Evolutionary conservation across 2,329 filamentous ascomycete species (phyloP).

Genomic region (Zasmidium angulare): DNA sequence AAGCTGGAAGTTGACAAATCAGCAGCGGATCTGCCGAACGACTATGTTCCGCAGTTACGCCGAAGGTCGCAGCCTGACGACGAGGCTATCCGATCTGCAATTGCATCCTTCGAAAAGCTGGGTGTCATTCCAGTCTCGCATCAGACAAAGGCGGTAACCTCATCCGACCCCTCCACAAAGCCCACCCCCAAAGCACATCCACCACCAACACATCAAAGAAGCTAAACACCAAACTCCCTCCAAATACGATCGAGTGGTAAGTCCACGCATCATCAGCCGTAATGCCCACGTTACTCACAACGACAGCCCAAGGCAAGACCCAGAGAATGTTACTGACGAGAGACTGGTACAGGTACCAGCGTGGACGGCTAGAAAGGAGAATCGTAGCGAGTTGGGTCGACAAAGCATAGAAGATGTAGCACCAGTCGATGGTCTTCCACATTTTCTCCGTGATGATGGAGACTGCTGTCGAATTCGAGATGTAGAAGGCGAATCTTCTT

Average conservation of each 20-base stretch:
- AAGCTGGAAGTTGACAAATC: background rate
- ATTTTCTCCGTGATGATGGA: constrained; percentile 63
- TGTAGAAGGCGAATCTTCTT: constrained; percentile 60
- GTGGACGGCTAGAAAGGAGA: constrained; percentile 62
- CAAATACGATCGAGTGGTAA: constrained; percentile 67
- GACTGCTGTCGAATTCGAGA: constrained; percentile 59
- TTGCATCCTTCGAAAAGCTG: too few relatives aligned
- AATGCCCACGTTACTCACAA: constrained; percentile 52
- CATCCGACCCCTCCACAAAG: constrained; percentile 47
- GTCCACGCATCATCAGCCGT: constrained; percentile 61
- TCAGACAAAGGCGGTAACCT: constrained; percentile 3
- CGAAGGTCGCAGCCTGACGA: too few relatives aligned
- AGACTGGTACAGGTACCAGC: constrained; percentile 69
- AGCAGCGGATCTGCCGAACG: background rate
- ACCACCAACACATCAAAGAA: constrained; percentile 58
- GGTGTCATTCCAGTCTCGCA: background rate
- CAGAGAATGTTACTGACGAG: constrained; percentile 66
- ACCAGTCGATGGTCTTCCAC: constrained; percentile 60
- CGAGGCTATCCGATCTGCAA: too few relatives aligned
- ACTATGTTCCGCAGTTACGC: background rate
- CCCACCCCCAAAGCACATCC: constrained; percentile 54
- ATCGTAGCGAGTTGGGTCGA: constrained; percentile 66
- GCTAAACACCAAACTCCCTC: constrained; percentile 66
- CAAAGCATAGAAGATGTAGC: constrained; percentile 68
- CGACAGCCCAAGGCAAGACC: constrained; percentile 70